phyloP scores from a whole-genome alignment of 1,284 basidiomycete species.

The Pseudozyma sp. region DNA sequence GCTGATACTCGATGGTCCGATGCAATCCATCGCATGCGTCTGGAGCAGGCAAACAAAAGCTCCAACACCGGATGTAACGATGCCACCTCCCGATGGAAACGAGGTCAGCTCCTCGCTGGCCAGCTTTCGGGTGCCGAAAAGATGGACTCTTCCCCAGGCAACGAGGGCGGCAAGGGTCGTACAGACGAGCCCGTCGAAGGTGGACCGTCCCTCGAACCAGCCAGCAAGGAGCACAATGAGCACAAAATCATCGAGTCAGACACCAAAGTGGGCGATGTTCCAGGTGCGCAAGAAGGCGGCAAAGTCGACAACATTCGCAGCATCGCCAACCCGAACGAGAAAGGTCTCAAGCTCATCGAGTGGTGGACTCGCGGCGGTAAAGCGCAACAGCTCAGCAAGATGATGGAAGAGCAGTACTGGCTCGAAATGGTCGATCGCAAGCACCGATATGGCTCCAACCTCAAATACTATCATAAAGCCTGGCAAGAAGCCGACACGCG shows the following conservation, averaged over 20 bases:
- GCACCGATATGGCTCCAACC: conserved; percentile 62
- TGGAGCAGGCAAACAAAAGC: conserved; percentile 50
- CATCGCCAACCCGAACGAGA: conserved; percentile 48
- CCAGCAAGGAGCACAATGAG: conserved; percentile 14
- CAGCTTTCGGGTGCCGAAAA: conserved; percentile 52
- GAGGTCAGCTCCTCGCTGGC: conserved; percentile 54
- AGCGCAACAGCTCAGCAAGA: conserved; percentile 60
- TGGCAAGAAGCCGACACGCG: conserved; percentile 54
- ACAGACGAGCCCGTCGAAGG: conserved; percentile 41
- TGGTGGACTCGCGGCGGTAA: conserved; percentile 58
- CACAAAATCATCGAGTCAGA: conserved; percentile 25
- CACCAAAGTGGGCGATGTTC: conserved; percentile 57
- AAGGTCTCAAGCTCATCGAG: conserved; percentile 54
- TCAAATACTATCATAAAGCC: conserved; percentile 59
- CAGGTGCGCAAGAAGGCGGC: conserved; percentile 52
- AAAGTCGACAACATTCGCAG: conserved; percentile 62
- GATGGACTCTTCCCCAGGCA: conserved; percentile 23
- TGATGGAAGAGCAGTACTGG: conserved; percentile 62
- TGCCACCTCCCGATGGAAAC: conserved; percentile 51
- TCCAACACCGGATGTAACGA: conserved; percentile 49
- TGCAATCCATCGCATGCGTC: conserved; percentile 47
- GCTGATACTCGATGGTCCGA: conserved; percentile 58
- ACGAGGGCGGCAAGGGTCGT: conserved; percentile 15
- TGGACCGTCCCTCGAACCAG: conserved; percentile 39
- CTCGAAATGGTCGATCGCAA: conserved; percentile 61